Percentiles rank a stretch among this genome's conserved stretches.
Evolutionary conservation across 352 stramenopile genomes (phyloP).

Genomic region (Phytophthora tentaculata): DNA sequence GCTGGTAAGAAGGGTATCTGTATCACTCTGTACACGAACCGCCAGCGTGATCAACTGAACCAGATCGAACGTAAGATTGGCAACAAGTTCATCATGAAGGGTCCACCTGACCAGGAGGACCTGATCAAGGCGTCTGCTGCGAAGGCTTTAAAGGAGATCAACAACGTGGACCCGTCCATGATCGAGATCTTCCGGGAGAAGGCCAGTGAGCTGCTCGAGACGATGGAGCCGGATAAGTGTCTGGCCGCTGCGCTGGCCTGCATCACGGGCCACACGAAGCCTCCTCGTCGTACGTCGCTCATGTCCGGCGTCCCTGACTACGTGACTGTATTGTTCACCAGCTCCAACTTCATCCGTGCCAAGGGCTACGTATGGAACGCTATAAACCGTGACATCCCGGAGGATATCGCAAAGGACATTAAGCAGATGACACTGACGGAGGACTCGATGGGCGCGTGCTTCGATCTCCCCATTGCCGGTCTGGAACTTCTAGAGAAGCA

Average conservation of each 20-base stretch:
- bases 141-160: constrained; percentile 86
- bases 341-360: constrained; percentile 82
- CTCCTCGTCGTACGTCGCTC: constrained; percentile 78
- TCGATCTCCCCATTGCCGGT: constrained; percentile 84
- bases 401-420: constrained; percentile 79
- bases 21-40: constrained; percentile 95
- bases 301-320: constrained; percentile 92
- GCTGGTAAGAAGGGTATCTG: constrained; percentile 96
- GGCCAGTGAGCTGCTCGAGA: constrained; percentile 68
- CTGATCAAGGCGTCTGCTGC: constrained; percentile 87
- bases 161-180: constrained; percentile 78
- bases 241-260: constrained; percentile 86
- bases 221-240: constrained; percentile 62
- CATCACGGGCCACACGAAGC: constrained; percentile 92
- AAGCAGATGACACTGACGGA: constrained; percentile 92
- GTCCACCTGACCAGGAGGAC: constrained; percentile 85
- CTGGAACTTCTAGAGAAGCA: constrained; percentile 73
- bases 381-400: constrained; percentile 85
- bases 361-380: constrained; percentile 94
- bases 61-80: constrained; percentile 89
- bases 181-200: constrained; percentile 80
- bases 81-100: constrained; percentile 92
- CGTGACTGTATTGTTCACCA: constrained; percentile 88
- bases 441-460: constrained; percentile 90
- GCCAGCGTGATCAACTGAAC: constrained; percentile 76